A percentile compares a stretch with the other conserved stretches of the same genome.
phyloP scores from a whole-genome alignment of 805 yeast species.

The Wickerhamiella hasegawae region DNA sequence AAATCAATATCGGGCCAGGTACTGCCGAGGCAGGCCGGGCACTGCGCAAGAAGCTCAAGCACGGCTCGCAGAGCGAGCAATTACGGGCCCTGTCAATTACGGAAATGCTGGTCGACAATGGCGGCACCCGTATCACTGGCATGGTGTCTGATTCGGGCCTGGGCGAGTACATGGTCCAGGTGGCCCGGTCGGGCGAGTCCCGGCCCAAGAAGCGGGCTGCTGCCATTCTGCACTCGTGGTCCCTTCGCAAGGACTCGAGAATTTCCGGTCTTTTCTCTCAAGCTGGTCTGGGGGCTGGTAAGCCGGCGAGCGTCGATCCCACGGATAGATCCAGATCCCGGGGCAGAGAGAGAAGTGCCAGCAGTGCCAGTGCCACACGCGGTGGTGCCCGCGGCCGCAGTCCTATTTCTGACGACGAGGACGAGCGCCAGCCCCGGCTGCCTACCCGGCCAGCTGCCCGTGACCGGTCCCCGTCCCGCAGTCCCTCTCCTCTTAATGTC shows the following conservation, averaged over 20 bases:
- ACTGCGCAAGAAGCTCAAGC: conserved; percentile 71
- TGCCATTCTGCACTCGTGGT: conserved; percentile 52
- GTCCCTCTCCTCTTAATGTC: conserved; percentile 11
- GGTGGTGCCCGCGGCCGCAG: background rate
- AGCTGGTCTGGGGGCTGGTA: background rate
- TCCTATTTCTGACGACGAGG: background rate
- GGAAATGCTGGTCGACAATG: conserved; percentile 45
- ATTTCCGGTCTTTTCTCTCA: conserved; percentile 1
- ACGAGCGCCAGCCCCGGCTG: background rate
- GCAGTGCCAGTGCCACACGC: background rate
- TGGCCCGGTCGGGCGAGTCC: conserved; percentile 23
- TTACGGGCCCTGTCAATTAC: conserved; percentile 48
- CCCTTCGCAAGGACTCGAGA: conserved; percentile 15
- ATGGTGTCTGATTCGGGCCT: conserved; percentile 13
- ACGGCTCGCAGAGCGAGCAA: conserved; percentile 56
- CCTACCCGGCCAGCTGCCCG: background rate
- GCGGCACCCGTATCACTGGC: conserved; percentile 16
- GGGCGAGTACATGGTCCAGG: conserved; percentile 30
- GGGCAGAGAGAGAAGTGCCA: background rate
- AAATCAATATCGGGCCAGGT: conserved; percentile 24
- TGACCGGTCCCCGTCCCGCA: conserved; percentile 3
- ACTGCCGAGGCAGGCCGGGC: conserved; percentile 81
- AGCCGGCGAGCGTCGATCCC: background rate
- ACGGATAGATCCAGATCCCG: background rate
- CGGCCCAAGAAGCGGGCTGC: conserved; percentile 33